A percentile compares a stretch with the other conserved stretches of the same genome.
Conservation (phyloP, 495 filamentous ascomycete genomes). For the Penicillium malachiteum region DNA sequence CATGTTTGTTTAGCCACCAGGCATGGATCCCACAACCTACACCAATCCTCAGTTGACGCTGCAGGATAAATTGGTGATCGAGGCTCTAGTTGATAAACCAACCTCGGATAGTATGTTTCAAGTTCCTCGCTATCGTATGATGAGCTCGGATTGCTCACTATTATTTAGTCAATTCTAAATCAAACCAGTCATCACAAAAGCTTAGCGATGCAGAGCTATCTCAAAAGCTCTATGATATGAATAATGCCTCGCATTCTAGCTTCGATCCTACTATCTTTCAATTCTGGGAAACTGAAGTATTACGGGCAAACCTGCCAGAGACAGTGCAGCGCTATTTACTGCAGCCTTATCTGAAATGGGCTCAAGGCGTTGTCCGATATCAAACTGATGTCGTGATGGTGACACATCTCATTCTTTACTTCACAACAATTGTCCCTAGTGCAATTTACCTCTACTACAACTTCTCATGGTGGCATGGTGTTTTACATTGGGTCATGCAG, state of each 20-base stretch:
- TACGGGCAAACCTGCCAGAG: slow-evolving; percentile 33
- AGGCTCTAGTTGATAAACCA: slow-evolving; percentile 40
- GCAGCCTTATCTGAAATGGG: slow-evolving; percentile 56
- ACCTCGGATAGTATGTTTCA: slow-evolving; percentile 17
- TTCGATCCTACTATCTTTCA: slow-evolving; percentile 58
- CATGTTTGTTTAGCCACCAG: slow-evolving; percentile 3
- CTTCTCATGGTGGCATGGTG: slow-evolving; percentile 65
- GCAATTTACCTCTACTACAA: slow-evolving; percentile 60
- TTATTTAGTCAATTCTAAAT: slow-evolving; percentile 14
- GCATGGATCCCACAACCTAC: slow-evolving; percentile 38
- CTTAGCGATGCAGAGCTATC: slow-evolving; percentile 27
- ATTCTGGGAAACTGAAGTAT: slow-evolving; percentile 46
- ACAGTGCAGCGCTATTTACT: slow-evolving; percentile 48
- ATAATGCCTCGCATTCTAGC: slow-evolving; percentile 43
- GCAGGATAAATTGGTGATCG: slow-evolving; percentile 50
- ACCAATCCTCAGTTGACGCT: slow-evolving; percentile 50
- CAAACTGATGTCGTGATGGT: slow-evolving; percentile 73
- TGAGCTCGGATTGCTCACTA: background rate
- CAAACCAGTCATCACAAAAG: slow-evolving; percentile 6
- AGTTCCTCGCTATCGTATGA: background rate
- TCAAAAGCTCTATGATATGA: slow-evolving; percentile 48
- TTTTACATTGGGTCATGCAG: slow-evolving; percentile 61
- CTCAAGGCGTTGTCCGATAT: slow-evolving; percentile 53
- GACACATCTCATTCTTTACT: slow-evolving; percentile 72
- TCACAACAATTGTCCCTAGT: slow-evolving; percentile 64